Evolutionary conservation across 306 rosid genomes (phyloP).

Genomic region (Fragaria iinumae): DNA sequence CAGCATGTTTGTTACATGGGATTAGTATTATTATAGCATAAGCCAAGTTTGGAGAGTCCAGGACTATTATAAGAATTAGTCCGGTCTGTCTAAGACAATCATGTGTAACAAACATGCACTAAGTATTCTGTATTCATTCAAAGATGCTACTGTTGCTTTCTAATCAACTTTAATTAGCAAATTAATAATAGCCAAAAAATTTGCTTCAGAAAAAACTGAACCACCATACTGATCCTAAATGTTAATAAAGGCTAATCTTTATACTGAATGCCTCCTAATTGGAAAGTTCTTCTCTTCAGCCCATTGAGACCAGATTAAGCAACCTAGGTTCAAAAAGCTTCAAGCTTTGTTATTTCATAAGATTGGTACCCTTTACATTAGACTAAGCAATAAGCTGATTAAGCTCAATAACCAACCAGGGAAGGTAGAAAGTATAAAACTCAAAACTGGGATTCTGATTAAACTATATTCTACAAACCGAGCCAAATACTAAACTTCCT

Average conservation of each 20-base stretch:
- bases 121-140: not conserved
- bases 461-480: not conserved
- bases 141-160: not conserved
- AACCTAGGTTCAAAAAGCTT: not conserved
- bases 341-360: not conserved
- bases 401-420: not conserved
- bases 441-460: not conserved
- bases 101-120: too few species aligned
- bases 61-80: too few species aligned
- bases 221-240: not conserved
- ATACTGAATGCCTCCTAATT: conserved; percentile 12
- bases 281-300: conserved; percentile 8
- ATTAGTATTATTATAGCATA: too few species aligned
- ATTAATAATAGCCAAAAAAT: not conserved
- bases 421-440: not conserved
- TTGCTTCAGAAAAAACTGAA: not conserved
- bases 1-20: too few species aligned
- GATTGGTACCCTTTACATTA: not conserved
- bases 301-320: conserved; percentile 14
- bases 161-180: not conserved
- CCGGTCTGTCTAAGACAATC: too few species aligned
- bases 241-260: conserved; percentile 14
- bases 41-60: too few species aligned
- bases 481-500: not conserved
- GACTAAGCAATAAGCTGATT: not conserved